Evolutionary conservation across 257 asterid genomes (phyloP).

Genomic region (Solanum pimpinellifolium): DNA sequence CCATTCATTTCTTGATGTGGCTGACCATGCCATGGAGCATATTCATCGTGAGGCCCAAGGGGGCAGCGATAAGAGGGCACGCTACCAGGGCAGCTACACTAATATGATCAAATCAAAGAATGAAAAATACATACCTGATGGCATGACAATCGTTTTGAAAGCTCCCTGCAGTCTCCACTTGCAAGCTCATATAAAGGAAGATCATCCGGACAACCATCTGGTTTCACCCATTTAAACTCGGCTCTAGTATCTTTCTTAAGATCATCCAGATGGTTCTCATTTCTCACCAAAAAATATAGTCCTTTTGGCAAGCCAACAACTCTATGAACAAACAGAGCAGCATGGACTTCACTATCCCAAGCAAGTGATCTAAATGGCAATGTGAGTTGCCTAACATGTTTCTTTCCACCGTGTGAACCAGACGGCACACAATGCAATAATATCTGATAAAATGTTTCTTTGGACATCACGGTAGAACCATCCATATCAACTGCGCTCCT

Average conservation of each 20-base stretch:
- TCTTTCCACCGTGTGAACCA: constrained; percentile 29
- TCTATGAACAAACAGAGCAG: constrained; percentile 78
- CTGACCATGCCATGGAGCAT: no score
- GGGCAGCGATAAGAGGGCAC: no score
- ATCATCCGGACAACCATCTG: constrained; percentile 71
- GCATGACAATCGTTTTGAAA: constrained; percentile 74
- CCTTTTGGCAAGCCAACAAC: constrained; percentile 72
- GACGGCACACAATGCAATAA: constrained; percentile 81
- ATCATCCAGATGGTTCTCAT: constrained; percentile 54
- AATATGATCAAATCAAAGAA: background rate
- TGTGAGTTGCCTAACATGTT: constrained; percentile 49
- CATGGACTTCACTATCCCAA: constrained; percentile 78
- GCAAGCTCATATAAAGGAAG: constrained; percentile 74
- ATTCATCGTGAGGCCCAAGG: no score
- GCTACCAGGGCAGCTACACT: no score
- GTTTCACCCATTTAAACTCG: constrained; percentile 77
- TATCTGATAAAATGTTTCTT: constrained; percentile 74
- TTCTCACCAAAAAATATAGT: constrained; percentile 74
- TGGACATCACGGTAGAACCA: constrained; percentile 46
- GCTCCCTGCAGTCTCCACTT: constrained; percentile 42
- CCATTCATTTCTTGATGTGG: no score
- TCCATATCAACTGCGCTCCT: constrained; percentile 31
- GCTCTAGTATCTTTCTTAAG: constrained; percentile 43
- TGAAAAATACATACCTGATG: constrained; percentile 40
- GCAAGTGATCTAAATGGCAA: constrained; percentile 70